These are phyloP conservation scores for Lablab purpureus DNA, from an alignment of 306 rosid genomes.

Conservation along the genomic window DNA sequence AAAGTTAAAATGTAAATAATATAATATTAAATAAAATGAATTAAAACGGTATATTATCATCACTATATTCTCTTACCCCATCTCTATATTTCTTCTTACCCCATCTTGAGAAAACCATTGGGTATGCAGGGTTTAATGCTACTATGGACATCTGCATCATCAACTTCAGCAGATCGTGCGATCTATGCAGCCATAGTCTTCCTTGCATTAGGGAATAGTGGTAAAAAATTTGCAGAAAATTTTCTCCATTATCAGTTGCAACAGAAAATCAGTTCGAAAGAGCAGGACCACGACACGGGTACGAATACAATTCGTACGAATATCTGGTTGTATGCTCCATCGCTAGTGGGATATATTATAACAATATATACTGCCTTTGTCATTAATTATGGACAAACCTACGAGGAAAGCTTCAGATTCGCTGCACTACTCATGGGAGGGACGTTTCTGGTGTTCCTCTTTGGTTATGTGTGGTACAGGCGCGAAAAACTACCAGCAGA, in stretches of 20 bases:
- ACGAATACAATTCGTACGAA: too few species aligned
- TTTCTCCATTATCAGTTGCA: neutral
- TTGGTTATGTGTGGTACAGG: neutral
- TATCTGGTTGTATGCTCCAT: neutral
- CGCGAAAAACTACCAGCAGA: neutral
- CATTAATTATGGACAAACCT: fast-evolving
- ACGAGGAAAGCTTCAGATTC: neutral
- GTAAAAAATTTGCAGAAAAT: neutral
- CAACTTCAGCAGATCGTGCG: too few species aligned
- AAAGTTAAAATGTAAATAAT: too few species aligned
- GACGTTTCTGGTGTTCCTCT: neutral
- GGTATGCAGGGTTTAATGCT: neutral
- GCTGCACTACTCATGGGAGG: neutral
- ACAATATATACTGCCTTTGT: fast-evolving
- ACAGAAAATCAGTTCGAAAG: too few species aligned
- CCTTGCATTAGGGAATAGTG: neutral
- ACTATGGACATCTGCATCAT: neutral
- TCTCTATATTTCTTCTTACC: too few species aligned
- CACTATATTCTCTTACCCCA: too few species aligned
- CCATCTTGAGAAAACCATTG: too few species aligned
- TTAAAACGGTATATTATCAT: too few species aligned
- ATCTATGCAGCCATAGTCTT: neutral
- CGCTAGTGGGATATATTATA: neutral
- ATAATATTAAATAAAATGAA: too few species aligned
- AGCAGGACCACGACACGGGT: too few species aligned